Conservation (phyloP, 179 eudicot species). For the Dionaea muscipula region DNA sequence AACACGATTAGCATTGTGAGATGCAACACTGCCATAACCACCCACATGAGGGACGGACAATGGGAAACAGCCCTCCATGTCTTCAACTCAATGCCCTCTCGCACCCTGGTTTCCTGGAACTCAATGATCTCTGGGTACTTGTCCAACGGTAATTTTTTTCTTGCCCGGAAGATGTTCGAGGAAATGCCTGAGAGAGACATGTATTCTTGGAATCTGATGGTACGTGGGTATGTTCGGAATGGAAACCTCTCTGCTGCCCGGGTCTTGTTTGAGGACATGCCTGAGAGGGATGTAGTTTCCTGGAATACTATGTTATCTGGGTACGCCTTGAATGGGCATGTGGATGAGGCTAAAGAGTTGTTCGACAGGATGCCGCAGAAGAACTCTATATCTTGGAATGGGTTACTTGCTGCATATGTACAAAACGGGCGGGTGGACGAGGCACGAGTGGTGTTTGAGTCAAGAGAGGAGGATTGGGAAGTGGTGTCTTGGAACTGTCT, state of each 20-base stretch:
- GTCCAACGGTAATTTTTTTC: constrained; percentile 9
- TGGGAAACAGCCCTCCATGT: constrained; percentile 35
- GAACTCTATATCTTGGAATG: constrained; percentile 23
- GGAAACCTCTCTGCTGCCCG: constrained; percentile 15
- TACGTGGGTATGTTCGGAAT: constrained; percentile 14
- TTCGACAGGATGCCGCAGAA: constrained; percentile 16
- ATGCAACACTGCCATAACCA: constrained; percentile 49
- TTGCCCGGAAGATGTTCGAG: constrained; percentile 16
- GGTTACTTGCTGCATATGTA: constrained; percentile 20
- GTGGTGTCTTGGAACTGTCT: constrained; percentile 40
- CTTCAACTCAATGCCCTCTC: constrained; percentile 41
- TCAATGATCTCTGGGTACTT: constrained; percentile 20
- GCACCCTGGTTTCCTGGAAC: constrained; percentile 41
- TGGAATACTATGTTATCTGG: constrained; percentile 24
- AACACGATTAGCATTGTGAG: constrained; percentile 20
- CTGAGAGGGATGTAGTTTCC: constrained; percentile 16
- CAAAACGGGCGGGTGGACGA: constrained; percentile 20
- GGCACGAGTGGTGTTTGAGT: constrained; percentile 15
- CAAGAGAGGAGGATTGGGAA: constrained; percentile 16
- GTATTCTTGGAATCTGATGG: constrained; percentile 23
- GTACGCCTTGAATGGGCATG: constrained; percentile 18
- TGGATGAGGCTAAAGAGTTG: constrained; percentile 16
- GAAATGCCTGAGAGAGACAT: constrained; percentile 21
- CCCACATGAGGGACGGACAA: constrained; percentile 52
- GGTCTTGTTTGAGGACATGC: constrained; percentile 15